Conservation (phyloP, 2,329 filamentous ascomycete species). For the Ophiocordyceps camponoti-saundersi region DNA sequence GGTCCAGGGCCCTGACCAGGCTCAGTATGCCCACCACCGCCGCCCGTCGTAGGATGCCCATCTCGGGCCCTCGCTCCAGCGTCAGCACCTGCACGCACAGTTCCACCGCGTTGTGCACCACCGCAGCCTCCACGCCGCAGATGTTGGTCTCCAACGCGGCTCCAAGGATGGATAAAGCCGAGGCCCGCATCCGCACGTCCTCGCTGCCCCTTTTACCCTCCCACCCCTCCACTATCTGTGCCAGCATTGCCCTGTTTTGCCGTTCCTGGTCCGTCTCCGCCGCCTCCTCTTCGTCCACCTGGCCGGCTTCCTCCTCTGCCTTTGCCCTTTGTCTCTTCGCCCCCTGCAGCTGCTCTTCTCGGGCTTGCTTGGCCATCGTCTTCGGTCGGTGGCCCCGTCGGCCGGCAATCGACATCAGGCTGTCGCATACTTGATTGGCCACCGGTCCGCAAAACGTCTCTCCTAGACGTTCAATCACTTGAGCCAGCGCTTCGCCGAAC, state of each 20-base stretch:
- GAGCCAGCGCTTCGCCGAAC: conserved; percentile 50
- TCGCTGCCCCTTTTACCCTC: conserved; percentile 47
- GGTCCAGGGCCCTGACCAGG: conserved; percentile 42
- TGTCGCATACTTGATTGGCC: conserved; percentile 34
- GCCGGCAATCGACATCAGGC: conserved; percentile 45
- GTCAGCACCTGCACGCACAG: conserved; percentile 44
- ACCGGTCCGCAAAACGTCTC: conserved; percentile 36
- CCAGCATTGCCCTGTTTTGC: conserved; percentile 30
- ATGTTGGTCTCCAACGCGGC: conserved; percentile 43
- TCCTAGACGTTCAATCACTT: conserved; percentile 44
- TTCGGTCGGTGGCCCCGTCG: conserved; percentile 44
- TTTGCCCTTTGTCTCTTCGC: conserved; percentile 29
- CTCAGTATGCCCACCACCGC: conserved; percentile 47
- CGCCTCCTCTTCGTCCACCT: conserved; percentile 28
- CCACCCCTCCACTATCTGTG: conserved; percentile 50
- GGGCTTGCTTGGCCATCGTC: conserved; percentile 36
- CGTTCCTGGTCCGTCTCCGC: conserved; percentile 24
- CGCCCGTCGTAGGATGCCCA: conserved; percentile 48
- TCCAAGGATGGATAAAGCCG: conserved; percentile 49
- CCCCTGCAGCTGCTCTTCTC: conserved; percentile 29
- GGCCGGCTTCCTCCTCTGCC: conserved; percentile 27
- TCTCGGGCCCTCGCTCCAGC: conserved; percentile 41
- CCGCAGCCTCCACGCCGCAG: conserved; percentile 30
- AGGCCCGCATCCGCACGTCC: conserved; percentile 52
- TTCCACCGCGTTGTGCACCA: conserved; percentile 42